Conservation (phyloP, 306 rosid genomes). For the Dalbergia cochinchinensis region DNA sequence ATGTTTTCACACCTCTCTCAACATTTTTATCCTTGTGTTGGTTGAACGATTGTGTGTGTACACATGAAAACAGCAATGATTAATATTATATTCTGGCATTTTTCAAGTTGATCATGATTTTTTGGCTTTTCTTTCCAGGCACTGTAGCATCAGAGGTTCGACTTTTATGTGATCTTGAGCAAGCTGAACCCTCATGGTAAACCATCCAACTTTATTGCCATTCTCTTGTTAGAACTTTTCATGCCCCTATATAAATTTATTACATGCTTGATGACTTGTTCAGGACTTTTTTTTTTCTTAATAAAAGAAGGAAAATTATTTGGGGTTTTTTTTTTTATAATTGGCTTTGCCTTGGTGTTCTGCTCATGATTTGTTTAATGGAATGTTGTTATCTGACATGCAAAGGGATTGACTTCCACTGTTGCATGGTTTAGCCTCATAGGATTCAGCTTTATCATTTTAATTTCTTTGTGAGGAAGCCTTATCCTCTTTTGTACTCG, state of each 20-base stretch:
- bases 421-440: too few relatives aligned
- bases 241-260: slow-evolving; percentile 11
- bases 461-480: too few relatives aligned
- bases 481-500: too few relatives aligned
- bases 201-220: neutral
- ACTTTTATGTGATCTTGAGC: slow-evolving; percentile 88
- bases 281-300: slow-evolving; percentile 62
- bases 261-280: slow-evolving; percentile 28
- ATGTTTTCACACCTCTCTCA: slow-evolving; percentile 19
- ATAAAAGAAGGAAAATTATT: too few relatives aligned
- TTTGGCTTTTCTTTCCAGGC: slow-evolving; percentile 55
- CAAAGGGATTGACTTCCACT: too few relatives aligned
- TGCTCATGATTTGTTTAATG: too few relatives aligned
- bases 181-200: slow-evolving; percentile 86
- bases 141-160: slow-evolving; percentile 83
- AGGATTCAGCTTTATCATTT: too few relatives aligned
- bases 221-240: slow-evolving; percentile 21
- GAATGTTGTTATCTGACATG: too few relatives aligned
- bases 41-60: slow-evolving; percentile 1
- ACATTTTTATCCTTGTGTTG: slow-evolving; percentile 14
- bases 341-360: too few relatives aligned
- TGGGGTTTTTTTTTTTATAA: too few relatives aligned
- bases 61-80: neutral
- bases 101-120: slow-evolving; percentile 32
- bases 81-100: slow-evolving; percentile 1